Evolutionary conservation across 2,329 filamentous ascomycete genomes (phyloP), one percentile per base, ranked within the genome.

Genomic region (Colletotrichum sp.): DNA sequence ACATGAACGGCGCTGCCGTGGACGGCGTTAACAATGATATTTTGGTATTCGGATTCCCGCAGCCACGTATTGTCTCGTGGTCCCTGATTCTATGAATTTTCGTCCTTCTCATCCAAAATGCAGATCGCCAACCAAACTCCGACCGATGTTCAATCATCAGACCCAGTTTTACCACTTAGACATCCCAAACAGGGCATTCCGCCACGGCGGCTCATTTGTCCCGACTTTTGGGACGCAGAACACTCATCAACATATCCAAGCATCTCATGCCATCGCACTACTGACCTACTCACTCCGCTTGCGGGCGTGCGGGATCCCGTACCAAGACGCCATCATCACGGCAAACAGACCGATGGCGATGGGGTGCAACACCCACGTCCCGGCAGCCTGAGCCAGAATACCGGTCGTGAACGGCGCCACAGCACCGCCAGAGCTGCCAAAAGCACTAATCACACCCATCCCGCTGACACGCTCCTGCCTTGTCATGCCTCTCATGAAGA

Each of bases 351-450:
- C 90, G 78, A 95, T 91, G 55, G 92, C 93, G 77, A 95, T 92
- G 0, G 94, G 93, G 84, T 89, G 91, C 80, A 94, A 84, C 38
- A 93, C 92, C 84, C 88, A 94, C 0, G 93, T 92, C 0, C 92
- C 92, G 0, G 86, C 87, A 0, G 87, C 89, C 83, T 94, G 90
- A 2, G 92, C 92, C 43, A 94, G 80, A 34, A 94, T 80, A 70
- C 93, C 93, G 0, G 92, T 94, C 5, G 91, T 86, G 78, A 94
- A 94, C 0, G 93, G 93, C 10, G 92, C 92, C 2, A 93, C 86
- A 0, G 93, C 93, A 28, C 92, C 94, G 0, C 94, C 94, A 4
- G 91, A 90, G 79, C 91, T 93, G 0, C 93, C 94, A 79, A 93
- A 94, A 6, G 92, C 92, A 26, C 90, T 91, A 75, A 95, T 94